These are phyloP conservation scores for Misopates orontium DNA, from an alignment of 257 asterid species.

Conservation along the genomic window DNA sequence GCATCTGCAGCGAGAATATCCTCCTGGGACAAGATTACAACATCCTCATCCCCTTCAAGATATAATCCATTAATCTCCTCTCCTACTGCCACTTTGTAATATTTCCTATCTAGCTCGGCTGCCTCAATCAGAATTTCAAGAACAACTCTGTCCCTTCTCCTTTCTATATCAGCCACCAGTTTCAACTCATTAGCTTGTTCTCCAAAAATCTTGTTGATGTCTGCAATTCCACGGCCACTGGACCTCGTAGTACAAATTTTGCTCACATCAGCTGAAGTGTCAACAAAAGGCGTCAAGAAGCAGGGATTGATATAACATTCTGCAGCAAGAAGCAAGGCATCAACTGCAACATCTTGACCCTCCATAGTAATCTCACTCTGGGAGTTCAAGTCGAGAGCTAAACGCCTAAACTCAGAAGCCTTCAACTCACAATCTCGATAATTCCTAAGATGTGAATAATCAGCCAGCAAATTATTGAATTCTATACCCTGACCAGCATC, in stretches of 20 bases:
- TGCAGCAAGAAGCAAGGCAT: conserved; percentile 92
- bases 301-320: conserved; percentile 89
- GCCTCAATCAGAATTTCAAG: conserved; percentile 93
- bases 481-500: conserved; percentile 45
- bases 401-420: conserved; percentile 90
- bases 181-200: conserved; percentile 55
- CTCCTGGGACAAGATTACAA: conserved; percentile 45
- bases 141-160: conserved; percentile 89
- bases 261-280: conserved; percentile 38
- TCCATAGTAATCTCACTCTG: conserved; percentile 62
- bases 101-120: conserved; percentile 72
- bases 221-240: conserved; percentile 42
- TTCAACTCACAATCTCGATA: conserved; percentile 79
- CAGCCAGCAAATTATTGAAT: conserved; percentile 55
- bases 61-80: conserved; percentile 39
- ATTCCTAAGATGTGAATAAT: conserved; percentile 75
- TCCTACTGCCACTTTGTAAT: conserved; percentile 38
- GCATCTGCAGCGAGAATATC: conserved; percentile 84
- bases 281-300: conserved; percentile 64
- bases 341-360: conserved; percentile 76
- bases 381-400: conserved; percentile 76
- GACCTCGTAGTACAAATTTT: conserved; percentile 36
- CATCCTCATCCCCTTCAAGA: conserved; percentile 57
- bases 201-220: conserved; percentile 44
- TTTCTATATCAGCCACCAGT: conserved; percentile 75